Base-by-base conservation (phyloP, 805 yeast species). In the Helenozyma baotianmanensis region DNA sequence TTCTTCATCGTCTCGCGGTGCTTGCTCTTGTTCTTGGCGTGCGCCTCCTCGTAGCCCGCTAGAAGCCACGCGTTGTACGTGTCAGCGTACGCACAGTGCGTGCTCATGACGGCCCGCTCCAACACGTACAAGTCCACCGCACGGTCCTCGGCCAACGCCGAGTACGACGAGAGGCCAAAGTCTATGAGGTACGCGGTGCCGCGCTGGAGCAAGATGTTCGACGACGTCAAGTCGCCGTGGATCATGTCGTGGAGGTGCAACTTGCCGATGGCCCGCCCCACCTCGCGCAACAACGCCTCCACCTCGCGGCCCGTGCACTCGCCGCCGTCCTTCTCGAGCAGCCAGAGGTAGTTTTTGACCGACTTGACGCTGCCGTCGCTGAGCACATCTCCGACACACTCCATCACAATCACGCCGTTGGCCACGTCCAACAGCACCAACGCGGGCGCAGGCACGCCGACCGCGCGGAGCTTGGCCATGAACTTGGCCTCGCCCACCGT, bases 71-170 rank as follows among this genome's bases (percentile, higher is more conserved):
- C 55, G 47, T 76, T 80, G 54, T 88, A 88, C 26, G 55, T 48
- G 1, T 68, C 71, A 2, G 95, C 70, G 49, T 73, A 74, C 5
- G 70, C 68, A 0, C 97, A 90, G 58, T 92, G 98, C 1, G 98
- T 92, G 45, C 96, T 85, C 19, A 77, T 62, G 13, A 92, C 72
- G 0, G 98, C 97, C 48, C 97, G 68, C 58, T 92, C 98, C 39
- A 92, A 60, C 9, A 92, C 97, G 49, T 92, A 92, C 38, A 92
- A 58, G 56, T 92, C 98, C n/a, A 92, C 98, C 3, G 97, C 97
- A 57, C 86, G 88, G 51, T 90, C 97, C 49, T 92, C 98, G 0
- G 83, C 73, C 40, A 87, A 54, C 1, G 72, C 70, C 0, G 95
- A 78, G 36, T 78, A 78, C 9, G 88, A 77, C 2, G 95, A 83